Evolutionary conservation across 805 yeast species (phyloP).

Genomic region (Starmerella khaoyaiensis): DNA sequence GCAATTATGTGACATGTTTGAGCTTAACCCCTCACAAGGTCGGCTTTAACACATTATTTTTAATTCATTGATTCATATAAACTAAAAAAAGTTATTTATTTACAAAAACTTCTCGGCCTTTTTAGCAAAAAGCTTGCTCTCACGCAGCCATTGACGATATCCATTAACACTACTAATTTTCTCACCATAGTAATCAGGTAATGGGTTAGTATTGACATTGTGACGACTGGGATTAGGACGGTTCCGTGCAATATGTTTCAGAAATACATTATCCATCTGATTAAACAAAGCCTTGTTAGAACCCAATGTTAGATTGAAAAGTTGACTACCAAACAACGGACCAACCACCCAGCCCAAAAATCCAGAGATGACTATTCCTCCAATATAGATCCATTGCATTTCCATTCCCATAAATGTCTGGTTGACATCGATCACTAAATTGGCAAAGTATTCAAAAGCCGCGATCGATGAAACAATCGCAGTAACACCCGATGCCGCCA

Average conservation of each 20-base stretch:
- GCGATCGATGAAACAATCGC: constrained; percentile 50
- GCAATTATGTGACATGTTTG: constrained; percentile 25
- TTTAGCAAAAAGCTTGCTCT: constrained; percentile 65
- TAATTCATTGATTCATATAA: no score
- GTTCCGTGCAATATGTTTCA: constrained; percentile 58
- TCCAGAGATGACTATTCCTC: constrained; percentile 59
- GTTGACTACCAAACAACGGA: constrained; percentile 60
- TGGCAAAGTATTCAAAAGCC: constrained; percentile 67
- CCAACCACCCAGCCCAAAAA: constrained; percentile 71
- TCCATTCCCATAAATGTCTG: constrained; percentile 79
- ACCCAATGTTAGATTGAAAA: constrained; percentile 37
- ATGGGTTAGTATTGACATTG: constrained; percentile 66
- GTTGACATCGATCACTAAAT: constrained; percentile 76
- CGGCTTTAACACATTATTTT: no score
- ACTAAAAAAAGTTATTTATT: not conserved
- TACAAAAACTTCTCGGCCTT: constrained; percentile 26
- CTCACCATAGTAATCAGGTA: constrained; percentile 98
- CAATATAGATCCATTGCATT: constrained; percentile 68
- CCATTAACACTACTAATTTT: constrained; percentile 74
- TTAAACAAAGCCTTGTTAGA: constrained; percentile 23
- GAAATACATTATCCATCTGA: constrained; percentile 56
- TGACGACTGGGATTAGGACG: constrained; percentile 89
- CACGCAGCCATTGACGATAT: constrained; percentile 93
- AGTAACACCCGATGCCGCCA: constrained; percentile 53
- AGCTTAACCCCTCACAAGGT: no score